These are phyloP conservation scores for Fusarium heterosporum DNA, from an alignment of 2,329 filamentous ascomycete genomes.

Conservation along the genomic window DNA sequence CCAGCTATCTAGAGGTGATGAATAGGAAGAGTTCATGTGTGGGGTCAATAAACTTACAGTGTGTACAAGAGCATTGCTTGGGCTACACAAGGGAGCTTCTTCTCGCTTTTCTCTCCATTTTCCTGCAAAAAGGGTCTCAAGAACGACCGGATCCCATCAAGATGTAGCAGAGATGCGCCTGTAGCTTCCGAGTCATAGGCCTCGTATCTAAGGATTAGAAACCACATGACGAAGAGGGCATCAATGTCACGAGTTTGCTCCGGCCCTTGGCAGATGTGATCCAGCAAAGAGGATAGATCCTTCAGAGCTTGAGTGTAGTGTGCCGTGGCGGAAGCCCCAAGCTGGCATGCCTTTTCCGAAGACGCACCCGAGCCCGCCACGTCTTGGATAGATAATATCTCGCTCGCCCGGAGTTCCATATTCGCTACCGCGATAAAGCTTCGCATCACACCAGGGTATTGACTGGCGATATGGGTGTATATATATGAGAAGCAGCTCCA, in stretches of 20 bases:
- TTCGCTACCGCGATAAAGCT: conserved; percentile 39
- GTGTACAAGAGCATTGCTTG: conserved; percentile 39
- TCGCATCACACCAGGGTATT: conserved; percentile 41
- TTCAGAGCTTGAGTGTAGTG: conserved; percentile 37
- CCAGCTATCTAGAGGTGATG: conserved; percentile 17
- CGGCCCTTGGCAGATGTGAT: conserved; percentile 24
- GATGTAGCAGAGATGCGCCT: conserved; percentile 27
- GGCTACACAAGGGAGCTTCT: conserved; percentile 28
- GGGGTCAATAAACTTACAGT: background rate
- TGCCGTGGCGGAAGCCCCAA: conserved; percentile 16
- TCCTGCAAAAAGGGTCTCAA: conserved; percentile 30
- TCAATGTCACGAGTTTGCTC: conserved; percentile 25
- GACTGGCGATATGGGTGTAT: conserved; percentile 29
- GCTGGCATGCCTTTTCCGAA: conserved; percentile 13
- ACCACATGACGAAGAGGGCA: conserved; percentile 42
- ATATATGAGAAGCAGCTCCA: conserved; percentile 44
- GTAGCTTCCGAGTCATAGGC: conserved; percentile 34
- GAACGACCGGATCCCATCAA: conserved; percentile 37
- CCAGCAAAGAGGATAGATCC: conserved; percentile 34
- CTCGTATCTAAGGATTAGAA: conserved; percentile 37
- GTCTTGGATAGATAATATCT: conserved; percentile 20
- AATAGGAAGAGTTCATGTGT: fast-evolving
- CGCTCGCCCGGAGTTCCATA: conserved; percentile 34
- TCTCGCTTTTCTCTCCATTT: background rate
- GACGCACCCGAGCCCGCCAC: fast-evolving